These are phyloP conservation scores for Verbena officinalis DNA, from an alignment of 257 asterid genomes.

Conservation along the genomic window DNA sequence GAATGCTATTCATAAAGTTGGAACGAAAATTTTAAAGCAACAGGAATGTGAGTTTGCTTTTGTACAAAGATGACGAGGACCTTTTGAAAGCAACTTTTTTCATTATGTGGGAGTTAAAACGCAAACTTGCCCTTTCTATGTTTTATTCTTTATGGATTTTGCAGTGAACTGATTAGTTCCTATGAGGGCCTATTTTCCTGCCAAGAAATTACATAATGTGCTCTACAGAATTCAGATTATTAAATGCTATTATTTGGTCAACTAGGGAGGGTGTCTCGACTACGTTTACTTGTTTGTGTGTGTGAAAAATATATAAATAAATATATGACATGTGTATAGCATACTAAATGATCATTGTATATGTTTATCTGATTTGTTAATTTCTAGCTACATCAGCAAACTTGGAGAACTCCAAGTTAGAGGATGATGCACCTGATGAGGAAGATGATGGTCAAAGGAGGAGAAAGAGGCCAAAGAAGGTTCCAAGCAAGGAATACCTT, in stretches of 20 bases:
- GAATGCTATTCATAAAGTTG: conserved; percentile 11
- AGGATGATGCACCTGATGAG: conserved; percentile 83
- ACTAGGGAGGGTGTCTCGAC: not conserved
- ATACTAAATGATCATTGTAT: conserved; percentile 10
- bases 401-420: conserved; percentile 72
- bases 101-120: not conserved
- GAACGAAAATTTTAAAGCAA: not conserved
- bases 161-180: not conserved
- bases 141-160: conserved; percentile 3
- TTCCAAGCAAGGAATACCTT: conserved; percentile 73
- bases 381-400: conserved; percentile 52
- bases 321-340: no score
- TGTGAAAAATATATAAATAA: no score
- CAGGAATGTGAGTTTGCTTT: conserved; percentile 11
- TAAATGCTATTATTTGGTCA: not conserved
- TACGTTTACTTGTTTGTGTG: not conserved
- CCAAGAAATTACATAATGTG: not conserved
- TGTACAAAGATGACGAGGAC: conserved; percentile 18
- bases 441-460: conserved; percentile 94
- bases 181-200: conserved; percentile 12
- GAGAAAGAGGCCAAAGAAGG: conserved; percentile 92
- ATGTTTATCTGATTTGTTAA: conserved; percentile 16
- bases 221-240: conserved; percentile 6
- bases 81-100: not conserved
- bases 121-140: not conserved